phyloP scores from a whole-genome alignment of 805 yeast species.

The Myxozyma udenii region DNA sequence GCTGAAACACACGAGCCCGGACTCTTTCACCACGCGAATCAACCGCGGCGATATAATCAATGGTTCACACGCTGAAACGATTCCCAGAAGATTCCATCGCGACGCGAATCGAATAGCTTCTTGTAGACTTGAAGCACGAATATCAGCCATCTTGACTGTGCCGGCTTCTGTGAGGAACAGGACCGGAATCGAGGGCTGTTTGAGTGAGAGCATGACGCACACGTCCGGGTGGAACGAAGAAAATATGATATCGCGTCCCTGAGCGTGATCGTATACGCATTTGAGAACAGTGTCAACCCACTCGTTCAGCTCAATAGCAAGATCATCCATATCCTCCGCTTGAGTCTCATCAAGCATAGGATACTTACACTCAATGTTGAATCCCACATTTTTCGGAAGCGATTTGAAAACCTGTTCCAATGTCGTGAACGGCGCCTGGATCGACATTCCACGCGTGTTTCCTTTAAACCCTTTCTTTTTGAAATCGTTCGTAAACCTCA shows the following conservation, averaged over 20 bases:
- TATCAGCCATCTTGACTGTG: slow-evolving; percentile 79
- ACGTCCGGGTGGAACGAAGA: slow-evolving; percentile 95
- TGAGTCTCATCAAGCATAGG: slow-evolving; percentile 95
- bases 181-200: slow-evolving; percentile 91
- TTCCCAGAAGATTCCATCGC: slow-evolving; percentile 86
- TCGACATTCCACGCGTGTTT: slow-evolving; percentile 81
- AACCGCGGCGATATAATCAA: slow-evolving; percentile 85
- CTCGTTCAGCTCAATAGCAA: slow-evolving; percentile 75
- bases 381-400: slow-evolving; percentile 80
- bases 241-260: slow-evolving; percentile 81
- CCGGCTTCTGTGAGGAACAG: slow-evolving; percentile 88
- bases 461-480: slow-evolving; percentile 86
- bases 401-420: slow-evolving; percentile 77
- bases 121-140: slow-evolving; percentile 81
- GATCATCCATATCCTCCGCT: slow-evolving; percentile 79
- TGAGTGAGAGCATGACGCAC: slow-evolving; percentile 77
- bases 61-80: slow-evolving; percentile 85
- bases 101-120: slow-evolving; percentile 87
- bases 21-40: slow-evolving; percentile 81
- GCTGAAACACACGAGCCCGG: slow-evolving; percentile 89
- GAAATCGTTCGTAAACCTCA: slow-evolving; percentile 86
- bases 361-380: slow-evolving; percentile 87
- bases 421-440: slow-evolving; percentile 90
- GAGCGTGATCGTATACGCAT: slow-evolving; percentile 70
- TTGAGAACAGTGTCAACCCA: slow-evolving; percentile 86